Conservation (phyloP, 805 yeast species). For the Candida rishiriensis region DNA sequence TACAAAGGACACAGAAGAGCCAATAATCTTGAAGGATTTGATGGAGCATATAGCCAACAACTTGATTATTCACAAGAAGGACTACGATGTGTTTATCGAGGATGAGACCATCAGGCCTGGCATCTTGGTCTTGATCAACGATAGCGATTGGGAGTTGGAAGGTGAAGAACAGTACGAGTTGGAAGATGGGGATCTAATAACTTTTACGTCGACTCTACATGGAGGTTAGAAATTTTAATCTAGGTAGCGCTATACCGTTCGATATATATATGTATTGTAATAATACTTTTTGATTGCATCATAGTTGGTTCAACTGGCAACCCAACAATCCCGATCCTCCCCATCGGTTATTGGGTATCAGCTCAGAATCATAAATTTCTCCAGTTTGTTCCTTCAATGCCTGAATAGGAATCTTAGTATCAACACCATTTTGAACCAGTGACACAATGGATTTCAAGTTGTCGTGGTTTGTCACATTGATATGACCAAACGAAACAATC, state of each 20-base stretch:
- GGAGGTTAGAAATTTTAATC: conserved; percentile 58
- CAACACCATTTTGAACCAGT: conserved; percentile 34
- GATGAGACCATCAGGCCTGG: conserved; percentile 88
- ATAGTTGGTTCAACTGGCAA: conserved; percentile 49
- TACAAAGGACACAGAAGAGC: conserved; percentile 30
- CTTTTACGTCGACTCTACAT: conserved; percentile 90
- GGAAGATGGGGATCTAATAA: conserved; percentile 69
- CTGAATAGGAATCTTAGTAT: conserved; percentile 17
- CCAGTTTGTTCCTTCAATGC: conserved; percentile 19
- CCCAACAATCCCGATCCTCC: conserved; percentile 67
- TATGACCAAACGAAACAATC: conserved; percentile 48
- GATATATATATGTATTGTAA: not conserved
- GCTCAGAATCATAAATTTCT: conserved; percentile 20
- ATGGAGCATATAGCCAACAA: conserved; percentile 49
- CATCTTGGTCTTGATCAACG: conserved; percentile 83
- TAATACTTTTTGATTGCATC: conserved; percentile 10
- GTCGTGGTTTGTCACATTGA: conserved; percentile 49
- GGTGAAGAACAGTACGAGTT: conserved; percentile 81
- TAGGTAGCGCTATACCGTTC: not conserved
- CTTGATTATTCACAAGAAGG: conserved; percentile 57
- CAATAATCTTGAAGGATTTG: conserved; percentile 42
- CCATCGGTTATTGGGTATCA: conserved; percentile 54
- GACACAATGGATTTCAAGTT: conserved; percentile 41
- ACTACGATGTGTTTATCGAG: conserved; percentile 71
- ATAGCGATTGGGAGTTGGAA: conserved; percentile 95